Percentiles rank a stretch among this genome's conserved stretches.
phyloP scores from a whole-genome alignment of 2,329 filamentous ascomycete species.

The Pyrenochaeta sp. region DNA sequence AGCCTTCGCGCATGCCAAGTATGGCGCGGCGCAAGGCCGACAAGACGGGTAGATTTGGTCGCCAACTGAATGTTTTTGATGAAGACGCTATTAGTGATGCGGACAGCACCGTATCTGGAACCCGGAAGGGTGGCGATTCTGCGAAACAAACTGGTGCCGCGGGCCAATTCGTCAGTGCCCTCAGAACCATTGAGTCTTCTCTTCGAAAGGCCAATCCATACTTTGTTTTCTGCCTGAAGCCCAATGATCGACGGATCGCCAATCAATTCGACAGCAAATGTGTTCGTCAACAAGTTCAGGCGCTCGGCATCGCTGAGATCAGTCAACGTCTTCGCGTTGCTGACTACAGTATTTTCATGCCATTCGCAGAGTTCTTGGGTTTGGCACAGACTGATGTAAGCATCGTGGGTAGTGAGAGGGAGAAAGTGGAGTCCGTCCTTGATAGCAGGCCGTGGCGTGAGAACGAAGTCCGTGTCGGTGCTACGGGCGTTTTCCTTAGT shows the following conservation, averaged over 20 bases:
- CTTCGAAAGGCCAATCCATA: slow-evolving; percentile 90
- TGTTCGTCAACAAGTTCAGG: slow-evolving; percentile 92
- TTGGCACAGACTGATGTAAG: slow-evolving; percentile 84
- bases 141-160: slow-evolving; percentile 81
- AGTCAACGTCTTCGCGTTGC: slow-evolving; percentile 91
- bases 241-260: slow-evolving; percentile 94
- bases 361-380: slow-evolving; percentile 94
- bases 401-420: slow-evolving; percentile 88
- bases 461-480: slow-evolving; percentile 90
- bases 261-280: slow-evolving; percentile 99
- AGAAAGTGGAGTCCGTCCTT: slow-evolving; percentile 90
- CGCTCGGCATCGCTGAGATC: slow-evolving; percentile 95
- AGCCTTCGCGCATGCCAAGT: slow-evolving; percentile 89
- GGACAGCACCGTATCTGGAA: slow-evolving; percentile 53
- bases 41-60: slow-evolving; percentile 58
- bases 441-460: slow-evolving; percentile 91
- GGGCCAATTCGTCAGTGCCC: slow-evolving; percentile 86
- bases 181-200: slow-evolving; percentile 91
- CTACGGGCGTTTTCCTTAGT: slow-evolving; percentile 93
- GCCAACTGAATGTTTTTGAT: slow-evolving; percentile 48
- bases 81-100: slow-evolving; percentile 59
- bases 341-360: slow-evolving; percentile 94
- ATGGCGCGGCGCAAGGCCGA: slow-evolving; percentile 83
- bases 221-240: slow-evolving; percentile 96
- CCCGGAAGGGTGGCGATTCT: slow-evolving; percentile 41